Base-by-base conservation (phyloP, 1,284 basidiomycete species). In the Rugosomyces carneus region DNA sequence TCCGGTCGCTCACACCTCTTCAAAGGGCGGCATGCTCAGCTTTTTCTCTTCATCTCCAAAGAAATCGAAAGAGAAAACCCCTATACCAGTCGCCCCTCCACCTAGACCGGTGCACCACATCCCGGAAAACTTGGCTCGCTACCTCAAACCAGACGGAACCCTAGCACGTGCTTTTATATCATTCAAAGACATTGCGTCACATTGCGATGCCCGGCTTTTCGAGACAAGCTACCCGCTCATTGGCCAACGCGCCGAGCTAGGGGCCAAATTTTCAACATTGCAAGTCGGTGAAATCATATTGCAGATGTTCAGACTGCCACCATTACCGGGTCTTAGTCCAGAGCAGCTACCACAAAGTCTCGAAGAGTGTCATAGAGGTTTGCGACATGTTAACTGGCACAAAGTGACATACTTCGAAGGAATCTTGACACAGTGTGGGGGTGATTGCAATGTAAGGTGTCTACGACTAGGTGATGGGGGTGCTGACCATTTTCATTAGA, bases 371-470 rank as follows among this genome's bases (percentile, higher is more conserved):
- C 77, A 87, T 57, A 77, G 87, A n/a, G 93, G 94, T 0, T 71
- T 99, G 57, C 72, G 89, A 48, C 82, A 93, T 58, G 83, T 92
- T 48, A 81, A 82, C 35, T 96, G 93, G 93, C 92, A 95, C 62
- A 90, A 93, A 66, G 78, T 86, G 48, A 88, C 88, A 39, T 93
- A 94, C 62, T 89, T 88, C 65, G 86, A 94, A 63, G 93, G 94
- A n/a, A 84, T 83, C 0, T 66, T 99, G 57, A 99, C 95, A 10
- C 95, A 99, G 69, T 80, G 79, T 50, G 95, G 95, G 3, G 95
- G 93, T n/a, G 95, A 96, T 65, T 96, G 93, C 61, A 76, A 69
- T 48, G 93, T 94, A 64, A 63, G 86, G 51, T 18, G 18, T 19
- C 27, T 26, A 15, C 11, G 15, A 24, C 23, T 21, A 24, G 18